Evolutionary conservation across 2,329 filamentous ascomycete species (phyloP), one percentile per base, ranked within the genome.

Genomic region (Aspergillus terreus): DNA sequence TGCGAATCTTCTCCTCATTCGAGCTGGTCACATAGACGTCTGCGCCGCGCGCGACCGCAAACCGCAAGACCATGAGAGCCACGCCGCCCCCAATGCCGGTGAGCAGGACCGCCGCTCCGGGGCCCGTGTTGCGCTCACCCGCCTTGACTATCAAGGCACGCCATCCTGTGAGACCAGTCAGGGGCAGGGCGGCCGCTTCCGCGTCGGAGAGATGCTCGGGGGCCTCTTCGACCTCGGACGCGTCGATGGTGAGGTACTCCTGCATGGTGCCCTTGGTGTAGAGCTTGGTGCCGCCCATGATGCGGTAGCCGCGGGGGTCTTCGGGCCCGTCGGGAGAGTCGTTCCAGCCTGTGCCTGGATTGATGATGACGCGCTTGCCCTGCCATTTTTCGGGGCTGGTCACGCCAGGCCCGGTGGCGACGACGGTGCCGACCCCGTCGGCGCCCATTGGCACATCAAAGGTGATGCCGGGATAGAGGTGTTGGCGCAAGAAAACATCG

Each of bases 21-120:
- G 88, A 85, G 50, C 85, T 90, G 1, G 86, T 92, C 50, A 96
- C 90, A 65, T 80, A 95, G n/a, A 92, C 87, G 67, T 85, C 83
- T 62, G 86, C 83, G 35, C 90, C 88, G 58, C 83, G 74, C 9
- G 83, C 90, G 11, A 86, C 83, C 10, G 83, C 91, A 71, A 95
- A 95, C 68, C 90, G 80, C 60, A 96, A 75, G 5, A 82, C 87
- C 76, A 89, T 86, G 50, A 96, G 75, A 32, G 92, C 92, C 1
- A 96, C 92, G 41, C 92, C 92, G 33, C 92, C 92, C 0, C 92
- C 92, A 69, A 97, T 95, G 0, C 92, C 92, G 4, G 92, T 96
- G 40, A 97, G 74, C 30, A 97, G 76, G 4, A 97, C 78, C 65
- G 95, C 95, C 55, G 82, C 75, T 2, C 89, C 89, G 0, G 69